These are phyloP conservation scores for Jacaranda mimosifolia DNA, from an alignment of 257 asterid genomes.

Conservation along the genomic window DNA sequence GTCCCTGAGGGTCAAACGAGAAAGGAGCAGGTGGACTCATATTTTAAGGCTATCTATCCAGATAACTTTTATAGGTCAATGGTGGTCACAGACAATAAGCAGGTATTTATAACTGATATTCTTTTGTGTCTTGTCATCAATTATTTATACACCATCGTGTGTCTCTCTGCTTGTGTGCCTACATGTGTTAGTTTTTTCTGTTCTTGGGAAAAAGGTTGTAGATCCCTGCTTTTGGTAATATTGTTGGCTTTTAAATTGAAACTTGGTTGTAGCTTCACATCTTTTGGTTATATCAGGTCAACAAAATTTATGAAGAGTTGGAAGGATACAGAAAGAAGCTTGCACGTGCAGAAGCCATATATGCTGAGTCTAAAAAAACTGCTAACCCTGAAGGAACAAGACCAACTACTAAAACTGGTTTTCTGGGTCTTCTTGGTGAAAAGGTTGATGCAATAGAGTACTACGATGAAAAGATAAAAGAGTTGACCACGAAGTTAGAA, in stretches of 20 bases:
- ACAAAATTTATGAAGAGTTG: conserved; percentile 73
- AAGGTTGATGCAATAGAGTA: conserved; percentile 86
- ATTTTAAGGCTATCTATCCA: conserved; percentile 76
- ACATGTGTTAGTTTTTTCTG: neutral
- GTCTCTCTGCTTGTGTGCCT: neutral
- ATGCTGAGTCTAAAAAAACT: conserved; percentile 54
- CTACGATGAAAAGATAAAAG: conserved; percentile 70
- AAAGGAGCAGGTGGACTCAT: conserved; percentile 91
- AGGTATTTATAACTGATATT: conserved; percentile 47
- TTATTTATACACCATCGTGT: neutral
- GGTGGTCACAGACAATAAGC: conserved; percentile 71
- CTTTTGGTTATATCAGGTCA: conserved; percentile 52
- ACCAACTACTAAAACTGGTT: conserved; percentile 77
- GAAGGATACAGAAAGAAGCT: conserved; percentile 87
- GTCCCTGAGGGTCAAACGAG: conserved; percentile 60
- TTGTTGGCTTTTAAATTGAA: neutral
- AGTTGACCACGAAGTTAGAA: conserved; percentile 62
- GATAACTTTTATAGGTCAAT: conserved; percentile 84
- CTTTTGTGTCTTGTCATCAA: neutral
- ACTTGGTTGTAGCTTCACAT: conserved; percentile 7
- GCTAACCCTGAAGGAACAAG: conserved; percentile 72
- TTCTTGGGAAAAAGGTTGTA: neutral
- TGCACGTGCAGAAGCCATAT: conserved; percentile 71
- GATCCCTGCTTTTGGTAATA: neutral
- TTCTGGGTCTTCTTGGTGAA: conserved; percentile 75